A percentile compares a stretch with the other conserved stretches of the same genome.
Conservation (phyloP, 345 rosid species). For the Euphorbia lathyris region DNA sequence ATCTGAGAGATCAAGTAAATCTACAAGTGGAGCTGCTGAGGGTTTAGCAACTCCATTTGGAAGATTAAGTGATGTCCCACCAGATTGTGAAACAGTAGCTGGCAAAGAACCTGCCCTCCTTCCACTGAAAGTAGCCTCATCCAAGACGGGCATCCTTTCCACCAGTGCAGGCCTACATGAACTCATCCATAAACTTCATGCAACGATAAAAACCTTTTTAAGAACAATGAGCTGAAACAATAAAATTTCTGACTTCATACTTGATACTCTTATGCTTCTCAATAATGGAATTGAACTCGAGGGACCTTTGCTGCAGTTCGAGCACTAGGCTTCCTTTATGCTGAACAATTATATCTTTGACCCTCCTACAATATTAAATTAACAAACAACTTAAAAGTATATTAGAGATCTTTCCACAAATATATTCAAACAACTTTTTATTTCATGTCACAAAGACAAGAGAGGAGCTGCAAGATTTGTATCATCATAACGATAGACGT, state of each 20-base stretch:
- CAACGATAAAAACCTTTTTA: conserved; percentile 6
- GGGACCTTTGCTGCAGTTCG: conserved; percentile 98
- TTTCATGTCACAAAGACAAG: conserved; percentile 4
- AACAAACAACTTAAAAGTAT: neutral
- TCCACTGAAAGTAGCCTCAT: conserved; percentile 88
- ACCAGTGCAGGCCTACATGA: conserved; percentile 72
- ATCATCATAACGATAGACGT: neutral
- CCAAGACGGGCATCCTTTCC: conserved; percentile 98
- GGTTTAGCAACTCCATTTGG: conserved; percentile 84
- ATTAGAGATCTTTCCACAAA: neutral
- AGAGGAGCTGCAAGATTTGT: neutral
- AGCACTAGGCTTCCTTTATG: conserved; percentile 88
- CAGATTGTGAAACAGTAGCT: conserved; percentile 57
- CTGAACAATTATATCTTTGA: conserved; percentile 60
- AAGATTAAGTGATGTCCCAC: conserved; percentile 58
- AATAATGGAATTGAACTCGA: conserved; percentile 82
- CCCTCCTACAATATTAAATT: conserved; percentile 52
- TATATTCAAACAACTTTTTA: conserved; percentile 4
- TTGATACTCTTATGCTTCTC: conserved; percentile 84
- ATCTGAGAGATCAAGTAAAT: conserved; percentile 86
- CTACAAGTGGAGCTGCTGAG: conserved; percentile 71
- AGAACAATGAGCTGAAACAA: conserved; percentile 13
- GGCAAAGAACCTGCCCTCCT: conserved; percentile 84
- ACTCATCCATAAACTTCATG: conserved; percentile 29
- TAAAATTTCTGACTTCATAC: conserved; percentile 31